These are phyloP conservation scores for Ophiocytium majus DNA, from an alignment of 352 stramenopile species.

Conservation along the genomic window DNA sequence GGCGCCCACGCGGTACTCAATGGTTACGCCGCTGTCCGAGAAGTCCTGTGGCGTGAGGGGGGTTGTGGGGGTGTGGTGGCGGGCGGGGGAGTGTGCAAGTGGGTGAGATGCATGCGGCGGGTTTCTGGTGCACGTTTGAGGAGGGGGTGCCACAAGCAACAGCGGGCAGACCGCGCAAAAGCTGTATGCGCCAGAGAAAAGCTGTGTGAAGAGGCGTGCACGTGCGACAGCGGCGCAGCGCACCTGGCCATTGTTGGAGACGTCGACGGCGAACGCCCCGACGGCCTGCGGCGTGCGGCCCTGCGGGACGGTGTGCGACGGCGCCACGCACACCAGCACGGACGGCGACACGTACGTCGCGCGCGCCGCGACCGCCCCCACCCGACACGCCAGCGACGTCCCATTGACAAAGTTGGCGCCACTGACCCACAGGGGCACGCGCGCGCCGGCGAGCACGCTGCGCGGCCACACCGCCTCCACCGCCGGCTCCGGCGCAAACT, in stretches of 20 bases:
- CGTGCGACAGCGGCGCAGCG: too few species aligned
- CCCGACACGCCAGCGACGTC: constrained; percentile 76
- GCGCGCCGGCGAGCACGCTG: constrained; percentile 69
- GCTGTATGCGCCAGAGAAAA: too few species aligned
- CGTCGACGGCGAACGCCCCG: constrained; percentile 68
- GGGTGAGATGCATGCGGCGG: too few species aligned
- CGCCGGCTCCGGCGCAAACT: constrained; percentile 77
- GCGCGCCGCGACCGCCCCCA: constrained; percentile 67
- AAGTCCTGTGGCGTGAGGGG: too few species aligned
- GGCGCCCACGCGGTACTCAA: constrained; percentile 71
- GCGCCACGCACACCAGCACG: constrained; percentile 73
- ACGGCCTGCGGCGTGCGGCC: constrained; percentile 13
- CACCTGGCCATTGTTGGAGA: constrained; percentile 73
- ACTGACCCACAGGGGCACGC: constrained; percentile 80
- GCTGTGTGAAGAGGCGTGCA: too few species aligned
- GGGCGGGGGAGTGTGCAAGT: too few species aligned
- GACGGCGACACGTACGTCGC: constrained; percentile 74
- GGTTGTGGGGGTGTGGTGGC: too few species aligned
- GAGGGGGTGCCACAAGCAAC: too few species aligned
- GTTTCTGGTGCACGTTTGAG: too few species aligned
- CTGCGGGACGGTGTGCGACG: constrained; percentile 57
- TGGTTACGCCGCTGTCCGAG: constrained; percentile 67
- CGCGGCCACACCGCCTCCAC: constrained; percentile 71
- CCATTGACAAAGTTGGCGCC: constrained; percentile 89
- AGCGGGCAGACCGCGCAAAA: too few species aligned